Conservation (phyloP, 2,329 filamentous ascomycete genomes). For the Domatiomyces catenatus region DNA sequence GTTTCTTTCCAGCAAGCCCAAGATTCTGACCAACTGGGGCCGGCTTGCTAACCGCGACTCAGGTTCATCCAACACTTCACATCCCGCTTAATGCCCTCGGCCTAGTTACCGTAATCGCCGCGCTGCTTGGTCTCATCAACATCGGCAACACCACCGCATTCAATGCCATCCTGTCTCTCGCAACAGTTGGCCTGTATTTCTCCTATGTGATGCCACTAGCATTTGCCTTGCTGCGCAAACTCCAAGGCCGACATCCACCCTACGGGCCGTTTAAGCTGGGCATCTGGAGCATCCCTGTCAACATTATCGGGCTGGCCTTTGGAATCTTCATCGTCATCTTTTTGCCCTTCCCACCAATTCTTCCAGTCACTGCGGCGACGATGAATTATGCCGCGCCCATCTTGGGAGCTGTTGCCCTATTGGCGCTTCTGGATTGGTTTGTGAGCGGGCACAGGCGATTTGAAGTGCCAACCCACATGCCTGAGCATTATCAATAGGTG, state of each 20-base stretch:
- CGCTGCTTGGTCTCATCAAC: slow-evolving; percentile 12
- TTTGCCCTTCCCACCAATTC: slow-evolving; percentile 39
- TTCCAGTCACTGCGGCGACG: slow-evolving; percentile 37
- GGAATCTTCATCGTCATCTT: slow-evolving; percentile 40
- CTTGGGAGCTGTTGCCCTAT: slow-evolving; percentile 38
- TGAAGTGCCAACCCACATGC: slow-evolving; percentile 2
- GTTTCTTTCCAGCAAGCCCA: slow-evolving; percentile 4
- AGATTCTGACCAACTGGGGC: not conserved
- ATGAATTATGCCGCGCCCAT: slow-evolving; percentile 42
- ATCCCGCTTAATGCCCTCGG: slow-evolving; percentile 3
- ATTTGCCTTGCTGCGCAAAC: slow-evolving; percentile 34
- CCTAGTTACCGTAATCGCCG: slow-evolving; percentile 7
- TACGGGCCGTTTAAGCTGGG: slow-evolving; percentile 29
- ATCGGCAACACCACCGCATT: slow-evolving; percentile 16
- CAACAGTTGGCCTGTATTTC: slow-evolving; percentile 27
- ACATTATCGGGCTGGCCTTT: slow-evolving; percentile 37
- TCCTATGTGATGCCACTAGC: slow-evolving; percentile 43
- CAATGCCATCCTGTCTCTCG: slow-evolving; percentile 14
- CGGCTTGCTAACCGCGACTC: slow-evolving; percentile 6
- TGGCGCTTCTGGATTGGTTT: slow-evolving; percentile 22
- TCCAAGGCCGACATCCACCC: slow-evolving; percentile 29
- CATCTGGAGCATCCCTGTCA: slow-evolving; percentile 29
- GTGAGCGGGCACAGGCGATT: not conserved
- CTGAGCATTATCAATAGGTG: not conserved
- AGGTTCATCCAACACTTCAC: slow-evolving; percentile 23